phyloP scores from a whole-genome alignment of 208 protist genomes.

The Acanthamoeba triangularis region DNA sequence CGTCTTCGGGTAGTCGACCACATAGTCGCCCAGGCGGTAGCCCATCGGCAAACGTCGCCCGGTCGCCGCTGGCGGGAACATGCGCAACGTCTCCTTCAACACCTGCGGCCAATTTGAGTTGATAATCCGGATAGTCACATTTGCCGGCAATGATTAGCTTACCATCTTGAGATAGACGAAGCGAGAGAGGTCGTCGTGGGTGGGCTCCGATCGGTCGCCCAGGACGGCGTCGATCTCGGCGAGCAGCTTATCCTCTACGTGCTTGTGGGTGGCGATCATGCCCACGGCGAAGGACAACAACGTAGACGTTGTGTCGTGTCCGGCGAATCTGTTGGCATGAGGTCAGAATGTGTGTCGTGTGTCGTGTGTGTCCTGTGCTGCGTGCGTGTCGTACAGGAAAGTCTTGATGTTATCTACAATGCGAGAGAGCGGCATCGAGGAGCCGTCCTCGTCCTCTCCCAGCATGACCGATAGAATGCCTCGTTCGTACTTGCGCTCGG shows the following conservation, averaged over 20 bases:
- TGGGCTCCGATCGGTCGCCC: constrained; percentile 47
- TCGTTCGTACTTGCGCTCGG: background rate
- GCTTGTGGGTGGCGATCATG: constrained; percentile 46
- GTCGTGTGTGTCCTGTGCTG: no score
- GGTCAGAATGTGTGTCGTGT: background rate
- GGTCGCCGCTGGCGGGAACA: constrained; percentile 69
- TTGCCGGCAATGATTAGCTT: no score
- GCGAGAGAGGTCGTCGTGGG: constrained; percentile 64
- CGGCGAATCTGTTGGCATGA: constrained; percentile 14
- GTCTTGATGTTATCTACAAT: constrained; percentile 77
- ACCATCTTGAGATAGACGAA: constrained; percentile 74
- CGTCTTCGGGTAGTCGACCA: constrained; percentile 39
- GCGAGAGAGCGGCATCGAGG: constrained; percentile 4
- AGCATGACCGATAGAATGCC: constrained; percentile 63
- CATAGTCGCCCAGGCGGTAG: constrained; percentile 64
- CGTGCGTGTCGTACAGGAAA: constrained; percentile 35
- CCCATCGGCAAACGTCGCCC: constrained; percentile 5
- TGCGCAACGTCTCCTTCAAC: constrained; percentile 70
- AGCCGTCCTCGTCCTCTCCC: constrained; percentile 5
- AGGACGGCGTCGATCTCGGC: constrained; percentile 54
- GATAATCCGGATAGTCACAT: no score
- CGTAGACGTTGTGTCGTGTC: constrained; percentile 75
- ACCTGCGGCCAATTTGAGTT: no score
- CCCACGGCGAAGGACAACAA: constrained; percentile 53
- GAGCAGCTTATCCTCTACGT: constrained; percentile 44